Evolutionary conservation across 768 basidiomycete species (phyloP).

Genomic region (Mycena floridula): DNA sequence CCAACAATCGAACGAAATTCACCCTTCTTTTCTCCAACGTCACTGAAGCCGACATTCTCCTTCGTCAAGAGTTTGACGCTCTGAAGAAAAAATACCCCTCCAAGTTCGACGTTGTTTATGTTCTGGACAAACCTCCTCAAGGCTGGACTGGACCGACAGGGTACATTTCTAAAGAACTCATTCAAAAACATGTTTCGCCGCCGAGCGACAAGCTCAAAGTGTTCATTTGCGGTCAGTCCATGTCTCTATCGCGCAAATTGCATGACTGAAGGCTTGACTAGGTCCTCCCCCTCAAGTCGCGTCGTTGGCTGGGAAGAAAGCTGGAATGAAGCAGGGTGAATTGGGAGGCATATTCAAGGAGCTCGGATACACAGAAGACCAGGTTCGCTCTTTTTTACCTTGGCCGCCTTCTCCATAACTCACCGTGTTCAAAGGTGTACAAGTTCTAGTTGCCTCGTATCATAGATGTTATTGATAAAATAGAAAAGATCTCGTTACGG

Average conservation of each 20-base stretch:
- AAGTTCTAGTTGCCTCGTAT: too few relatives aligned
- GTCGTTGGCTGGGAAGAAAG: slow-evolving; percentile 86
- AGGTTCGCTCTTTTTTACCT: slow-evolving; percentile 42
- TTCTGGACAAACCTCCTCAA: slow-evolving; percentile 68
- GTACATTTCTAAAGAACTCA: slow-evolving; percentile 64
- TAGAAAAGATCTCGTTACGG: too few relatives aligned
- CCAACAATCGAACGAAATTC: slow-evolving; percentile 88
- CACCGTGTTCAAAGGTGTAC: slow-evolving; percentile 24
- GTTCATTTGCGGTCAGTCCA: slow-evolving; percentile 74
- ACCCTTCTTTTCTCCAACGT: slow-evolving; percentile 90
- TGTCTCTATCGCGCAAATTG: not conserved
- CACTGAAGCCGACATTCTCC: slow-evolving; percentile 84
- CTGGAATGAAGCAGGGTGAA: slow-evolving; percentile 80
- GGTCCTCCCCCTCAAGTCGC: slow-evolving; percentile 87
- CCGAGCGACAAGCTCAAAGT: slow-evolving; percentile 66
- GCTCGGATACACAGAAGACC: slow-evolving; percentile 77
- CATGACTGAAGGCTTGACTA: slow-evolving; percentile 17
- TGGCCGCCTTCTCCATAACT: not conserved
- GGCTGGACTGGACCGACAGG: slow-evolving; percentile 66
- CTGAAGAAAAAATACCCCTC: slow-evolving; percentile 64
- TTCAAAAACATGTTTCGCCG: slow-evolving; percentile 68
- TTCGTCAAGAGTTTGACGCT: slow-evolving; percentile 70
- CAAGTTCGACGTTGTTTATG: slow-evolving; percentile 78
- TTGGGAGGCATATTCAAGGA: slow-evolving; percentile 81
- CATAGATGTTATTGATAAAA: too few relatives aligned